Conservation (phyloP, 2,329 filamentous ascomycete species). For the Fusarium sp. region DNA sequence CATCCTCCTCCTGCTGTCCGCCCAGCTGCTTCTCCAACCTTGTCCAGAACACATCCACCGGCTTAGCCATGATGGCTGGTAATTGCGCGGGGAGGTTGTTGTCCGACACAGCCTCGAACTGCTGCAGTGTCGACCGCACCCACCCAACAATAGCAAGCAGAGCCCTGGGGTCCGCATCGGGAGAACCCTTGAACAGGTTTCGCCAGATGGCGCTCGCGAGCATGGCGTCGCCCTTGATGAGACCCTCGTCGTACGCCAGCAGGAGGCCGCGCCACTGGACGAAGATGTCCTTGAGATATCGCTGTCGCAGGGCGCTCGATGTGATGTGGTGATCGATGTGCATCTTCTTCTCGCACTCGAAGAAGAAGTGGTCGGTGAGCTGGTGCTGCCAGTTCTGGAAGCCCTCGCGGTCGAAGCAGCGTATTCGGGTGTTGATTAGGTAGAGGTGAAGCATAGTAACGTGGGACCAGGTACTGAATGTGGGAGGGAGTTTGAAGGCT, state of each 20-base stretch:
- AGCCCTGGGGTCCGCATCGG: slow-evolving; percentile 64
- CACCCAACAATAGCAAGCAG: slow-evolving; percentile 69
- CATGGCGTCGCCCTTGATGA: slow-evolving; percentile 81
- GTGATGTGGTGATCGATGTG: slow-evolving; percentile 80
- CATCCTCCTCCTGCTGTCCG: slow-evolving; percentile 48
- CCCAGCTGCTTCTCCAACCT: slow-evolving; percentile 57
- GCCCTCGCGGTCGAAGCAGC: slow-evolving; percentile 78
- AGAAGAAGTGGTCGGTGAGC: slow-evolving; percentile 95
- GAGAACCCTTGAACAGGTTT: slow-evolving; percentile 84
- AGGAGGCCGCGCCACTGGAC: slow-evolving; percentile 91
- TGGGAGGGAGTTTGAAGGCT: slow-evolving; percentile 85
- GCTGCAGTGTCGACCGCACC: slow-evolving; percentile 64
- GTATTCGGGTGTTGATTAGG: slow-evolving; percentile 84
- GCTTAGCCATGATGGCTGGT: slow-evolving; percentile 53
- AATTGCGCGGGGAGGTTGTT: slow-evolving; percentile 53
- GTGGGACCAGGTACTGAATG: slow-evolving; percentile 96
- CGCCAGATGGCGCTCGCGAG: slow-evolving; percentile 90
- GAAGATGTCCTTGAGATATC: slow-evolving; percentile 88
- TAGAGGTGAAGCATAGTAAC: slow-evolving; percentile 98
- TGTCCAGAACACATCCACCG: slow-evolving; percentile 61
- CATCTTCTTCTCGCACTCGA: slow-evolving; percentile 87
- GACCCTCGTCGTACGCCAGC: slow-evolving; percentile 85
- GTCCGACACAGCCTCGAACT: slow-evolving; percentile 65
- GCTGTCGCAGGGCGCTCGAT: slow-evolving; percentile 70
- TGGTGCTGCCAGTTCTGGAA: slow-evolving; percentile 87